These are phyloP conservation scores for Candida pseudoviswanathii DNA, from an alignment of 1,139 yeast genomes.

Conservation along the genomic window DNA sequence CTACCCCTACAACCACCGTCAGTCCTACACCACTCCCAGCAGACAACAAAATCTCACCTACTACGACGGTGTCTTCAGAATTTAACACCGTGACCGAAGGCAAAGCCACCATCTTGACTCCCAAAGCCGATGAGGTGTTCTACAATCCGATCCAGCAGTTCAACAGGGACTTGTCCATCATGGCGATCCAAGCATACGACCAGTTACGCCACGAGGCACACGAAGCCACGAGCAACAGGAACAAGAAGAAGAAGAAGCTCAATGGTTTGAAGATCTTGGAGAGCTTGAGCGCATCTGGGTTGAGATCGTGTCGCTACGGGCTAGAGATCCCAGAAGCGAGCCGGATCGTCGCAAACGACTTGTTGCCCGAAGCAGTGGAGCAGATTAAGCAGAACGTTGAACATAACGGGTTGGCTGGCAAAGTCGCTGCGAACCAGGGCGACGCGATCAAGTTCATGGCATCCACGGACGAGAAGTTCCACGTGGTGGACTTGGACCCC, in stretches of 20 bases:
- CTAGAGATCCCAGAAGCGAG: slow-evolving; percentile 80
- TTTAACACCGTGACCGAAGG: slow-evolving; percentile 70
- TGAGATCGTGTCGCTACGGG: slow-evolving; percentile 90
- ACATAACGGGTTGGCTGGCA: slow-evolving; percentile 56
- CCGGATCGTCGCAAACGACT: slow-evolving; percentile 83
- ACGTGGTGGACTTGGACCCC: slow-evolving; percentile 92
- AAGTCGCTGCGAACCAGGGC: slow-evolving; percentile 70
- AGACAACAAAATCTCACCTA: background rate
- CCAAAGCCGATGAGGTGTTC: slow-evolving; percentile 80
- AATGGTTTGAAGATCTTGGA: slow-evolving; percentile 64
- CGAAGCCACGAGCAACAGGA: slow-evolving; percentile 16
- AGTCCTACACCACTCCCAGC: background rate
- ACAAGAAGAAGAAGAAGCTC: slow-evolving; percentile 22
- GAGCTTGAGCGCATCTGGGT: slow-evolving; percentile 93
- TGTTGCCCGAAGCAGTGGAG: slow-evolving; percentile 83
- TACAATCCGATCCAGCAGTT: slow-evolving; percentile 97
- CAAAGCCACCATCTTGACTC: slow-evolving; percentile 74
- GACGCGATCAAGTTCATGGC: slow-evolving; percentile 86
- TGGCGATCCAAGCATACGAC: slow-evolving; percentile 86
- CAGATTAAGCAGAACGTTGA: slow-evolving; percentile 72
- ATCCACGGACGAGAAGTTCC: slow-evolving; percentile 52
- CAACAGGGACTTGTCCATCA: slow-evolving; percentile 85
- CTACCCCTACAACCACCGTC: background rate
- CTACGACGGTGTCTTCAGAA: slow-evolving; percentile 4
- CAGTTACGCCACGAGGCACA: slow-evolving; percentile 42